Evolutionary conservation across 345 rosid species (phyloP).

Genomic region (Aquilaria sinensis): DNA sequence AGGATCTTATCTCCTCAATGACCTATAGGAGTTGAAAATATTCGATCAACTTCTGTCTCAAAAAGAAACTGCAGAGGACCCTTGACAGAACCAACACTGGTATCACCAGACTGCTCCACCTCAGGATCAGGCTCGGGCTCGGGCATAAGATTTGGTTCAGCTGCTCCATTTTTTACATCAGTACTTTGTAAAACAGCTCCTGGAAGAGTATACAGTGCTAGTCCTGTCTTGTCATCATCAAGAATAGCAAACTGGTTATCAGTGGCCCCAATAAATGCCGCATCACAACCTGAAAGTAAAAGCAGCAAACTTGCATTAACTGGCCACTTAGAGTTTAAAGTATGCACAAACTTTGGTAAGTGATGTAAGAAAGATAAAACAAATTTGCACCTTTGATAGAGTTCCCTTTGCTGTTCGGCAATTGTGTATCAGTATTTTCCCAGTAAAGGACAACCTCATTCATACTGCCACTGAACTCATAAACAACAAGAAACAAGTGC

Average conservation of each 20-base stretch:
- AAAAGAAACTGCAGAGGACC: conserved; percentile 86
- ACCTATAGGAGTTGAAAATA: conserved; percentile 97
- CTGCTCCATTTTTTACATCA: conserved; percentile 48
- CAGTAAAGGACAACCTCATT: conserved; percentile 88
- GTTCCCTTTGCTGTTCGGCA: conserved; percentile 71
- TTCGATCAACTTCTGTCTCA: conserved; percentile 85
- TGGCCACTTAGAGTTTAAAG: not conserved
- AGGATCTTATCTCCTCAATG: conserved; percentile 21
- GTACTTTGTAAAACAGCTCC: conserved; percentile 55
- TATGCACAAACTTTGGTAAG: conserved; percentile 1
- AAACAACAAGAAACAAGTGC: conserved; percentile 74
- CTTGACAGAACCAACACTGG: conserved; percentile 53
- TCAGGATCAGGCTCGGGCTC: conserved; percentile 9
- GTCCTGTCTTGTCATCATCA: conserved; percentile 87
- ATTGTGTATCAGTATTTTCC: conserved; percentile 72
- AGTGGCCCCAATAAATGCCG: conserved; percentile 79
- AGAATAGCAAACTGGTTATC: conserved; percentile 92
- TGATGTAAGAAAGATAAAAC: not conserved
- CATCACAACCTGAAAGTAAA: conserved; percentile 66
- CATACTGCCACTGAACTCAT: conserved; percentile 76
- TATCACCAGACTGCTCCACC: conserved; percentile 41
- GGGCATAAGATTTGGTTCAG: conserved; percentile 27
- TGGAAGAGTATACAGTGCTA: conserved; percentile 65
- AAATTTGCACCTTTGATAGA: conserved; percentile 59
- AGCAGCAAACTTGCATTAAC: conserved; percentile 4